These are phyloP conservation scores for Castanospermum australe DNA, from an alignment of 306 rosid species.

Conservation along the genomic window DNA sequence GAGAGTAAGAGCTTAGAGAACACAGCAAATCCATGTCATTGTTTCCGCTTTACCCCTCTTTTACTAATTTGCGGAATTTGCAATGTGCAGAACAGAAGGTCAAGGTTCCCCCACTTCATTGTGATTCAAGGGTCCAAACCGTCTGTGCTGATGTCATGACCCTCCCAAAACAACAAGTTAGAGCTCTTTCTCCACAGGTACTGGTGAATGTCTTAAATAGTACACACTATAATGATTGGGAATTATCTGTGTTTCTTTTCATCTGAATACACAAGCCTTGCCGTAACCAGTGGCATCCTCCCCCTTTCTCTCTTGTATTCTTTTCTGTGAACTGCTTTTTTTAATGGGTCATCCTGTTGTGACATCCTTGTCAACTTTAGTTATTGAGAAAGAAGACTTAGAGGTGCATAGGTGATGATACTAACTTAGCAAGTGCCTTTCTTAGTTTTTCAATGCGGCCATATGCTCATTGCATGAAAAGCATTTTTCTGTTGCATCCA, in stretches of 20 bases:
- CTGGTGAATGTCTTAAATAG: background rate
- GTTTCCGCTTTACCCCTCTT: background rate
- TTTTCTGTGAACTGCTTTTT: background rate
- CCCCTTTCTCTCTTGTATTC: background rate
- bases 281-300: background rate
- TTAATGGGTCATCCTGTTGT: background rate
- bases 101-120: constrained; percentile 70
- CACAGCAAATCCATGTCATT: background rate
- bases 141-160: constrained; percentile 74
- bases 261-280: background rate
- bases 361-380: background rate
- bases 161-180: constrained; percentile 48
- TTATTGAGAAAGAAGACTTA: background rate
- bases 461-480: background rate
- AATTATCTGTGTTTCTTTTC: background rate
- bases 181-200: constrained; percentile 72
- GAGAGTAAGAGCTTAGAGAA: background rate
- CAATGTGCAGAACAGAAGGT: constrained; percentile 77
- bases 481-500: background rate
- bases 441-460: background rate
- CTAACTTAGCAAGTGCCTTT: background rate
- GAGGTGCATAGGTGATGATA: no score
- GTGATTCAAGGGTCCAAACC: constrained; percentile 81
- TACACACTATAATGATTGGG: background rate
- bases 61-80: constrained; percentile 17